Percentiles rank a stretch among this genome's conserved stretches.
Conservation (phyloP, 768 basidiomycete species). For the Phylloporus rhodoxanthus region DNA sequence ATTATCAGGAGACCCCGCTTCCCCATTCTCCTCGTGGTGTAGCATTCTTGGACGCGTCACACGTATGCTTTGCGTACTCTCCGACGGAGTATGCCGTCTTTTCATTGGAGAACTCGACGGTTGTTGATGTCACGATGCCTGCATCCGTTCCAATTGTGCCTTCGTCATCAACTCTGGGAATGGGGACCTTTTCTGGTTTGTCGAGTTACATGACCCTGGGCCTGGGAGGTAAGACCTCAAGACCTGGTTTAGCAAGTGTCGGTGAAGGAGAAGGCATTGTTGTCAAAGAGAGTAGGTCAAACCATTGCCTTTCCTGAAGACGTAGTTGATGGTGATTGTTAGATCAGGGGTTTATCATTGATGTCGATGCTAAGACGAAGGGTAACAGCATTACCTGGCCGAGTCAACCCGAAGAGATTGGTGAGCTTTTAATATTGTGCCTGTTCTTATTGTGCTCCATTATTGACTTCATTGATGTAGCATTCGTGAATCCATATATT, state of each 20-base stretch:
- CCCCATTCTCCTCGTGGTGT: conserved; percentile 90
- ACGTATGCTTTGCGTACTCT: conserved; percentile 74
- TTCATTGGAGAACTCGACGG: conserved; percentile 52
- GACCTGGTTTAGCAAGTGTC: conserved; percentile 53
- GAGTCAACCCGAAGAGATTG: conserved; percentile 75
- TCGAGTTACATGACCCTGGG: conserved; percentile 85
- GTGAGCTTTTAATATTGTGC: conserved; percentile 31
- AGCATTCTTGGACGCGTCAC: conserved; percentile 59
- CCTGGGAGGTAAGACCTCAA: conserved; percentile 60
- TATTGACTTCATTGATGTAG: conserved; percentile 51
- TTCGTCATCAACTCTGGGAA: conserved; percentile 34
- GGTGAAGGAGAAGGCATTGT: conserved; percentile 62
- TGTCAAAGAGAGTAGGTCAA: conserved; percentile 70
- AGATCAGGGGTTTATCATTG: conserved; percentile 70
- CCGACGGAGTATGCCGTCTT: conserved; percentile 62
- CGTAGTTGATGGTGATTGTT: conserved; percentile 1
- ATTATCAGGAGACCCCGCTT: conserved; percentile 64
- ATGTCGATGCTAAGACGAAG: conserved; percentile 51
- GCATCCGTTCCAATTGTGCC: conserved; percentile 31
- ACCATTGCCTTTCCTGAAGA: background rate
- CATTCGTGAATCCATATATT: conserved; percentile 71
- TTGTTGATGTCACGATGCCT: conserved; percentile 49
- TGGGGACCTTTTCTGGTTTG: conserved; percentile 69
- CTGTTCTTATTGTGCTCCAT: conserved; percentile 54
- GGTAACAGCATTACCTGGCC: conserved; percentile 61